phyloP scores from a whole-genome alignment of 2,329 filamentous ascomycete genomes.

The Paecilomyces dactylethromorphus region DNA sequence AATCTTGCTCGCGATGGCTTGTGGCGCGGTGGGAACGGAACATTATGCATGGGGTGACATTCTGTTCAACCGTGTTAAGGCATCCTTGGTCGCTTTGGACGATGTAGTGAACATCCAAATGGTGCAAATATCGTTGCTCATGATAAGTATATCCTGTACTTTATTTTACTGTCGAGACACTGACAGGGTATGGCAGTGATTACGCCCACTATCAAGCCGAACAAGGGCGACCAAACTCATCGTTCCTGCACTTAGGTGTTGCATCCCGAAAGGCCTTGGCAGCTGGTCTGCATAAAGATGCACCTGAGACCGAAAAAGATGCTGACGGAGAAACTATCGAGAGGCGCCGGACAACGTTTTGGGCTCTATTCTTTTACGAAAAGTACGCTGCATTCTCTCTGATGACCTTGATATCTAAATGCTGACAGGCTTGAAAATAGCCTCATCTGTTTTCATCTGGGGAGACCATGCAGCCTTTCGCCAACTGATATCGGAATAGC shows the following conservation, averaged over 20 bases:
- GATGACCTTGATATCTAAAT: not conserved
- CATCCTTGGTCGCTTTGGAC: conserved; percentile 29
- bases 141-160: conserved; percentile 33
- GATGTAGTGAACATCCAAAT: conserved; percentile 41
- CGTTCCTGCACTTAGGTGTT: conserved; percentile 35
- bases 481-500: conserved; percentile 31
- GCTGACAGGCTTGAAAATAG: conserved; percentile 15
- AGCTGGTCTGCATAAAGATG: conserved; percentile 38
- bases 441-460: conserved; percentile 39
- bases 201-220: conserved; percentile 41
- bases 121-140: conserved; percentile 37
- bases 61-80: conserved; percentile 39
- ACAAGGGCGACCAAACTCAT: conserved; percentile 38
- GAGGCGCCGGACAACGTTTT: conserved; percentile 25
- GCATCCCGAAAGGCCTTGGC: conserved; percentile 39
- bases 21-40: conserved; percentile 32
- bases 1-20: conserved; percentile 31
- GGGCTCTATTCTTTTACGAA: conserved; percentile 39
- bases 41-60: conserved; percentile 36
- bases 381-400: conserved; percentile 23
- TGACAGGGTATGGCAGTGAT: conserved; percentile 8
- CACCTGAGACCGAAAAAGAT: conserved; percentile 23
- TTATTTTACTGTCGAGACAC: too few species aligned
- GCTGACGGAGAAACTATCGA: not conserved
- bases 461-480: conserved; percentile 35